Percentiles rank a stretch among this genome's conserved stretches.
Conservation (phyloP, 2,329 filamentous ascomycete genomes). For the Stachybotrys elegans region DNA sequence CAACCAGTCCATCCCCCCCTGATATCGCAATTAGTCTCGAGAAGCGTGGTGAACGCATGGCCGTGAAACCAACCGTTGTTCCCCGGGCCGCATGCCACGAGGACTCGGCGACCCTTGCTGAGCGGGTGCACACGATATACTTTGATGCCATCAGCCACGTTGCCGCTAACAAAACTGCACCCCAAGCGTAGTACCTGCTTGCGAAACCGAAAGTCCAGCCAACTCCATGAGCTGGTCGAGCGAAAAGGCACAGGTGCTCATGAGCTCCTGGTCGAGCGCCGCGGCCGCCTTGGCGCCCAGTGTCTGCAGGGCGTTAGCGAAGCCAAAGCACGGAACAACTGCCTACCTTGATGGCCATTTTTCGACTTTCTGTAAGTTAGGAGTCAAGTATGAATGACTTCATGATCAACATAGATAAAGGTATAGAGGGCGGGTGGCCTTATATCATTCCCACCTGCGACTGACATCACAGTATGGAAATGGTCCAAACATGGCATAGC, state of each 20-base stretch:
- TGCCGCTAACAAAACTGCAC: not conserved
- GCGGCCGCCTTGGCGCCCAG: slow-evolving; percentile 83
- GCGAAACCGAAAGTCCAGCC: slow-evolving; percentile 86
- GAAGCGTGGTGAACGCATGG: not conserved
- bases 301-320: slow-evolving; percentile 57
- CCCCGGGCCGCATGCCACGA: slow-evolving; percentile 87
- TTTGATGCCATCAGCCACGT: slow-evolving; percentile 24
- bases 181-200: slow-evolving; percentile 59
- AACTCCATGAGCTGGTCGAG: slow-evolving; percentile 97
- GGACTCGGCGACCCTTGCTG: slow-evolving; percentile 62
- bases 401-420: too few species aligned
- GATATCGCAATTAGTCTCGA: not conserved
- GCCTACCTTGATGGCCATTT: too few species aligned
- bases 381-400: too few species aligned
- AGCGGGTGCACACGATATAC: slow-evolving; percentile 82
- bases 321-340: too few species aligned
- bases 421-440: too few species aligned
- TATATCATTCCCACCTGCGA: too few species aligned
- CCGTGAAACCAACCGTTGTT: slow-evolving; percentile 53
- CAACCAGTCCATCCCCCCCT: slow-evolving; percentile 93
- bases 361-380: too few species aligned
- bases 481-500: slow-evolving; percentile 11
- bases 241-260: slow-evolving; percentile 83
- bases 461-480: too few species aligned
- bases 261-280: slow-evolving; percentile 87